Percentiles rank a stretch among this genome's conserved stretches.
Conservation (phyloP, 257 asterid genomes). For the Plantago elongata region DNA sequence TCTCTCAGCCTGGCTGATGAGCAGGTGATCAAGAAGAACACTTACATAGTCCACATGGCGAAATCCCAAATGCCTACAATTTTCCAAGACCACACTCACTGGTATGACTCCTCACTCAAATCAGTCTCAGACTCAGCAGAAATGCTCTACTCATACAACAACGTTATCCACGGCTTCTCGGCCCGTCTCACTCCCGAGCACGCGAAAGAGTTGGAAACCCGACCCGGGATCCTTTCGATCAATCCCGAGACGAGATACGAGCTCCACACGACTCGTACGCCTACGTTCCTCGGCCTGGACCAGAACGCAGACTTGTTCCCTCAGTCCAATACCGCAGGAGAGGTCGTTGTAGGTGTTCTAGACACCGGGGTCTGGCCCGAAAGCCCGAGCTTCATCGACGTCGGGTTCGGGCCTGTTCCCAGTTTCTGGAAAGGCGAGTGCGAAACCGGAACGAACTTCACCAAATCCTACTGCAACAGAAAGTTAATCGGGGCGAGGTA, state of each 20-base stretch:
- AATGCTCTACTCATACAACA: slow-evolving; percentile 63
- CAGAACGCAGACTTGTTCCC: slow-evolving; percentile 59
- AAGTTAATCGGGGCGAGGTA: slow-evolving; percentile 78
- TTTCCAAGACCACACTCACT: slow-evolving; percentile 46
- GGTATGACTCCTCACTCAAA: slow-evolving; percentile 76
- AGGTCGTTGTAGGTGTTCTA: slow-evolving; percentile 65
- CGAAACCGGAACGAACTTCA: slow-evolving; percentile 64
- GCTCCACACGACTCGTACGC: slow-evolving; percentile 90
- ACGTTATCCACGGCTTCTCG: slow-evolving; percentile 68
- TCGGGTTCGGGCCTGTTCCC: slow-evolving; percentile 66
- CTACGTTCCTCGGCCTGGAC: slow-evolving; percentile 66
- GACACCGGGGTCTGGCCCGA: slow-evolving; percentile 98
- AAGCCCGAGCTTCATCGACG: slow-evolving; percentile 70
- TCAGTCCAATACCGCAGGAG: slow-evolving; percentile 41
- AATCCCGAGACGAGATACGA: slow-evolving; percentile 58
- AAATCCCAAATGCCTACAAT: slow-evolving; percentile 62
- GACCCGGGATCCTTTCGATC: slow-evolving; percentile 60
- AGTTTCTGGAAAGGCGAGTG: slow-evolving; percentile 75
- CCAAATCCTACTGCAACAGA: slow-evolving; percentile 44
- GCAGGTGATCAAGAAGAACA: slow-evolving; percentile 27
- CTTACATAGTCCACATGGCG: slow-evolving; percentile 85
- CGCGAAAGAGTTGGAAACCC: slow-evolving; percentile 40
- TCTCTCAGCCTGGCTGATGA: slow-evolving; percentile 19
- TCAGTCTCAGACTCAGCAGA: slow-evolving; percentile 69
- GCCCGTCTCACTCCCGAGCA: slow-evolving; percentile 50